Evolutionary conservation across 257 asterid genomes (phyloP).

Genomic region (Lavandula angustifolia): DNA sequence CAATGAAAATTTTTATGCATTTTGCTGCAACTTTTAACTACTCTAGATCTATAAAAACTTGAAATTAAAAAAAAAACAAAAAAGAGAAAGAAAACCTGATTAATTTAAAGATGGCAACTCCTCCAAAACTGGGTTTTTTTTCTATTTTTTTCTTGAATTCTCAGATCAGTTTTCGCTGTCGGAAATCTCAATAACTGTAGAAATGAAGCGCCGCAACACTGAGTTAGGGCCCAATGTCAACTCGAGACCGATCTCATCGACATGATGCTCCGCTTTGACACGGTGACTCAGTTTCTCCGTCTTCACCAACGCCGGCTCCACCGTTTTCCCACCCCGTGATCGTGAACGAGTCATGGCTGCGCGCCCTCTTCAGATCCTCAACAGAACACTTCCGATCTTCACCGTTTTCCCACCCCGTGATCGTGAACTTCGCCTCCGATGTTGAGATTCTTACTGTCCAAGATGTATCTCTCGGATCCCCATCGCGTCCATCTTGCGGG

Average conservation of each 20-base stretch:
- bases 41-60: neutral
- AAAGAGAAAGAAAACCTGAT: conserved; percentile 2
- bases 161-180: conserved; percentile 37
- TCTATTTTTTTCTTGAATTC: neutral
- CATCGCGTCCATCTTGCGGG: too few relatives aligned
- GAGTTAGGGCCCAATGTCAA: conserved; percentile 34
- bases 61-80: neutral
- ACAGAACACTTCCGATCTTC: conserved; percentile 26
- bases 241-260: conserved; percentile 33
- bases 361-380: conserved; percentile 40
- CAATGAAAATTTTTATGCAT: neutral
- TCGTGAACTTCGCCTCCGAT: conserved; percentile 58
- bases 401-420: conserved; percentile 63
- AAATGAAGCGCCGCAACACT: conserved; percentile 15
- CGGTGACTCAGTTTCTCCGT: conserved; percentile 24
- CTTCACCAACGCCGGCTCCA: conserved; percentile 50
- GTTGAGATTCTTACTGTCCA: too few relatives aligned
- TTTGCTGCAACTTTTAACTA: conserved; percentile 11
- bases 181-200: conserved; percentile 37
- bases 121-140: conserved; percentile 31
- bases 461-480: too few relatives aligned
- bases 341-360: conserved; percentile 65
- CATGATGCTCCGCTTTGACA: conserved; percentile 44
- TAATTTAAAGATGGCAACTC: conserved; percentile 21
- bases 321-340: conserved; percentile 68